A percentile compares a stretch with the other conserved stretches of the same genome.
Evolutionary conservation across 208 protist genomes (phyloP).

Genomic region (Leishmania martiniquensis): DNA sequence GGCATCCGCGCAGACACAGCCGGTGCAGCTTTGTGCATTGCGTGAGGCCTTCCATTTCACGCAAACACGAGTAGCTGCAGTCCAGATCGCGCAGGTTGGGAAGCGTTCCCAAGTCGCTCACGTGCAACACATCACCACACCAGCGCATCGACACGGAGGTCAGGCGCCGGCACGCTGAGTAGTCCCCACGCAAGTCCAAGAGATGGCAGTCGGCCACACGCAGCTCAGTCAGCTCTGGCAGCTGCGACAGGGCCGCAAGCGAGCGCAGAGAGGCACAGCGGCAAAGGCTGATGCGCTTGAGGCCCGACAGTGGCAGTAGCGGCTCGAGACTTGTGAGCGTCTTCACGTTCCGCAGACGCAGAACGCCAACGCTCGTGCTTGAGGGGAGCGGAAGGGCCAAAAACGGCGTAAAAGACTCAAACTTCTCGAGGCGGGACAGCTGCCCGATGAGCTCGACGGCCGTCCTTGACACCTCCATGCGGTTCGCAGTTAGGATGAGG

Average conservation of each 20-base stretch:
- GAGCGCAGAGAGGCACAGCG: constrained; percentile 17
- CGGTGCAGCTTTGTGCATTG: constrained; percentile 11
- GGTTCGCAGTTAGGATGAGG: constrained; percentile 11
- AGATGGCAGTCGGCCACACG: constrained; percentile 9
- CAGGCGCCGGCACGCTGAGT: constrained; percentile 7
- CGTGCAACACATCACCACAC: constrained; percentile 16
- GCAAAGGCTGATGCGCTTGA: constrained; percentile 7
- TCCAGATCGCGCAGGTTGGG: constrained; percentile 17
- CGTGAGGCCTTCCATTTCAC: constrained; percentile 5
- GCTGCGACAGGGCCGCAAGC: constrained; percentile 12
- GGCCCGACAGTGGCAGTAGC: neutral
- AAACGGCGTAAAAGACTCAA: constrained; percentile 20
- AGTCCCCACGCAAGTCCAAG: constrained; percentile 13
- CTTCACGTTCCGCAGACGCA: constrained; percentile 19
- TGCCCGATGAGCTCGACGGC: constrained; percentile 7
- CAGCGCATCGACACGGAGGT: constrained; percentile 25
- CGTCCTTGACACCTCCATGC: constrained; percentile 2
- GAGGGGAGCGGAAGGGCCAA: constrained; percentile 6
- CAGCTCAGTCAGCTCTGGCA: constrained; percentile 5
- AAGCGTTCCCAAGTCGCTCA: constrained; percentile 17
- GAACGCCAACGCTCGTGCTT: neutral
- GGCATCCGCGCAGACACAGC: constrained; percentile 20
- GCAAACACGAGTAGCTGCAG: constrained; percentile 23
- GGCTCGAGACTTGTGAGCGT: constrained; percentile 6
- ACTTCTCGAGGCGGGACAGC: constrained; percentile 20